These are phyloP conservation scores for Cladophialophora carrionii DNA, from an alignment of 2,329 filamentous ascomycete species.

Conservation along the genomic window DNA sequence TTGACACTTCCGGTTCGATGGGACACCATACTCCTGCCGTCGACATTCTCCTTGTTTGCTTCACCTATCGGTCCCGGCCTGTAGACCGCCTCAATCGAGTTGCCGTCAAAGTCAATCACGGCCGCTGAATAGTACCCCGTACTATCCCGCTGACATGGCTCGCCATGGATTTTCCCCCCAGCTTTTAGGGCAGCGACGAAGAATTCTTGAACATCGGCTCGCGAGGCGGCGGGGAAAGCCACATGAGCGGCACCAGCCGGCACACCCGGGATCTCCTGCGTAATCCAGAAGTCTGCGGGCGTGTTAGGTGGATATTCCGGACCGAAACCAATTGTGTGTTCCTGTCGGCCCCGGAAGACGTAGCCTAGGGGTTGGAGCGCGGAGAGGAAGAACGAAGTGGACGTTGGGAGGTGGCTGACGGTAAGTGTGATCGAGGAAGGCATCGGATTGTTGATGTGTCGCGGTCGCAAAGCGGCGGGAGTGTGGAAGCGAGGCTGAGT, in stretches of 20 bases:
- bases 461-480: constrained; percentile 18
- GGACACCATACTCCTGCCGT: constrained; percentile 34
- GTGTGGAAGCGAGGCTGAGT: constrained; percentile 25
- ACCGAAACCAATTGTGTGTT: constrained; percentile 65
- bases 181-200: constrained; percentile 70
- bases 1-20: constrained; percentile 20
- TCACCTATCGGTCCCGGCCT: constrained; percentile 65
- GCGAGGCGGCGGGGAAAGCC: constrained; percentile 69
- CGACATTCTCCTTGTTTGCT: constrained; percentile 43
- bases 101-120: constrained; percentile 77
- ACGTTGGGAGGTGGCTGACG: constrained; percentile 76
- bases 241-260: constrained; percentile 63
- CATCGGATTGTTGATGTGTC: constrained; percentile 48
- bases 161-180: constrained; percentile 61
- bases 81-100: constrained; percentile 78
- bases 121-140: constrained; percentile 65
- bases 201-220: constrained; percentile 70
- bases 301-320: constrained; percentile 53
- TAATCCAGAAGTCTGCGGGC: constrained; percentile 65
- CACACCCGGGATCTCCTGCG: constrained; percentile 60
- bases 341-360: constrained; percentile 66
- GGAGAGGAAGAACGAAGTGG: constrained; percentile 81
- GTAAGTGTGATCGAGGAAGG: constrained; percentile 66
- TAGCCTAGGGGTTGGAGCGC: constrained; percentile 78
- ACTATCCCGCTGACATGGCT: constrained; percentile 58